phyloP scores from a whole-genome alignment of 2,329 filamentous ascomycete genomes.

The Colletotrichum somersetense region DNA sequence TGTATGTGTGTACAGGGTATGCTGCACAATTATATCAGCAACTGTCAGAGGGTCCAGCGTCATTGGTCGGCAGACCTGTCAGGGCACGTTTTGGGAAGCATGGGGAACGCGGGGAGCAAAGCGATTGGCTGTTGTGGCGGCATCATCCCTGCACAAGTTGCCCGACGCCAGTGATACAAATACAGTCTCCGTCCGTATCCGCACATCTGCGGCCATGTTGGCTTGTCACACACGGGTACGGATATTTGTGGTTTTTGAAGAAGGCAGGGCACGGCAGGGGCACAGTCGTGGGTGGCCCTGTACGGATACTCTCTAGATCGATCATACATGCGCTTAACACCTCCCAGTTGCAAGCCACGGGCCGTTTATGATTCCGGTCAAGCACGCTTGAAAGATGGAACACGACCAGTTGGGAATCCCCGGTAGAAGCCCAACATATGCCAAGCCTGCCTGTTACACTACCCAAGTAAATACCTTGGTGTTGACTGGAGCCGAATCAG shows the following conservation, averaged over 20 bases:
- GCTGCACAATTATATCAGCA: neutral
- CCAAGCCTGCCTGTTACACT: too few species aligned
- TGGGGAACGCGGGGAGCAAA: slow-evolving; percentile 15
- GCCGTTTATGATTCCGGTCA: neutral
- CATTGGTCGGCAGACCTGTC: slow-evolving; percentile 28
- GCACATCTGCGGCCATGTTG: neutral
- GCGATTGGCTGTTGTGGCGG: slow-evolving; percentile 15
- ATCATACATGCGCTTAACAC: neutral
- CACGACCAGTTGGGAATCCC: too few species aligned
- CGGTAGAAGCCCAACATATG: neutral
- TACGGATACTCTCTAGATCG: too few species aligned
- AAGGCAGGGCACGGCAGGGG: too few species aligned
- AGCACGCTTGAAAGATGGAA: too few species aligned
- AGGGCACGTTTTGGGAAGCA: slow-evolving; percentile 13
- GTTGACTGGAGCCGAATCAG: too few species aligned
- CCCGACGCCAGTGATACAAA: neutral
- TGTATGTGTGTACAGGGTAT: too few species aligned
- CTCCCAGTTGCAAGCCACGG: neutral
- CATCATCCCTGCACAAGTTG: slow-evolving; percentile 8
- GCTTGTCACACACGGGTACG: neutral
- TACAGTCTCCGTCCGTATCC: too few species aligned
- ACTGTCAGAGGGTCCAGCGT: neutral
- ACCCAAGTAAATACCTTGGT: too few species aligned
- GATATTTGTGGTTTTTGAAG: neutral
- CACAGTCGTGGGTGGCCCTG: too few species aligned